Base-by-base conservation (phyloP, 2,329 filamentous ascomycete genomes). In the Sporothrix brasiliensis region DNA sequence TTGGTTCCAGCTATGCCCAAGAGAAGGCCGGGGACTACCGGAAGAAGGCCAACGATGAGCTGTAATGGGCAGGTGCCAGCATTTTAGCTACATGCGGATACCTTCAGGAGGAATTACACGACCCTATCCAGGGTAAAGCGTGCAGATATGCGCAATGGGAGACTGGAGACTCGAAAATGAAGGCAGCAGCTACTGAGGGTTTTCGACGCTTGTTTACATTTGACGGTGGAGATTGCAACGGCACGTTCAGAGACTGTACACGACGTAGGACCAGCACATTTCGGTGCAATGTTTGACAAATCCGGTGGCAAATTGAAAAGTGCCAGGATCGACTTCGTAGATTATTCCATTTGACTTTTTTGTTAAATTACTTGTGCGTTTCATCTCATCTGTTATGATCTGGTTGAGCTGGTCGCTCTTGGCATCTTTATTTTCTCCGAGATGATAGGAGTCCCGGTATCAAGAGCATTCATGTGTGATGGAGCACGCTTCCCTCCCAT, bases 1-100 rank as follows among this genome's bases (percentile, higher is more conserved):
- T 83, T 6, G 86, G 86, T 0, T 79, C 82, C 0, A 80, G 85
- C 24, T 82, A 78, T 21, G 85, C 85, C 0, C 81, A 83, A 77
- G 74, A 85, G 75, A 83, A 85, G 77, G 82, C 82, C 2, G 78
- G 83, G 69, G 72, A 74, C 7, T 50, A 69, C 49, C 71, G 70
- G n/a, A 77, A 78, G 72, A 79, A 83, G 69, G 73, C 76, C 9
- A 82, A 83, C 74, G 79, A 85, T 72, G 86, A 88, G 78, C 77
- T 88, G 76, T 87, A 80, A 82, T 56, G 16, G 21, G 52, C 39
- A 11, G 9, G 13, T 19, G 34, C 19, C 27, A 21, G 5, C 14
- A 34, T 54, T 4, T 44, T 34, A 34, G 6, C 34, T 6, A 5
- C 2, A 6, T 34, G 34, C 34, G 7, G 34, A 34, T 34, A 34